Percentiles rank a stretch among this genome's conserved stretches.
phyloP scores from a whole-genome alignment of 495 filamentous ascomycete species.

The Aspergillus asperescens region DNA sequence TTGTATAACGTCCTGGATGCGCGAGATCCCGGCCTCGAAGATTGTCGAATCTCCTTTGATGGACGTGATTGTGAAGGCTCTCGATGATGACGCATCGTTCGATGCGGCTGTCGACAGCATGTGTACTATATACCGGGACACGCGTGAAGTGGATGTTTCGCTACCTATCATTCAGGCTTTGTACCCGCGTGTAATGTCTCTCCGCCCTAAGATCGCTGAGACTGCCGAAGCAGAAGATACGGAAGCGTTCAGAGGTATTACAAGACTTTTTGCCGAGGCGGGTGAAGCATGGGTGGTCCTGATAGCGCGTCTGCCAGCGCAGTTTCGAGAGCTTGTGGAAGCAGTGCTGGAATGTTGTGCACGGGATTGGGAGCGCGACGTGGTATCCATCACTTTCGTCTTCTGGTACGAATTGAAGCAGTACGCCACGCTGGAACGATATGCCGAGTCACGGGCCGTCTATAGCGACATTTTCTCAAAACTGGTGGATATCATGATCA shows the following conservation, averaged over 20 bases:
- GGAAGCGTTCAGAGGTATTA: conserved; percentile 84
- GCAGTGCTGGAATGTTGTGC: conserved; percentile 85
- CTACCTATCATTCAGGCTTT: conserved; percentile 73
- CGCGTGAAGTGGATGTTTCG: conserved; percentile 81
- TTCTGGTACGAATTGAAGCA: conserved; percentile 99
- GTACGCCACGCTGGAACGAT: conserved; percentile 83
- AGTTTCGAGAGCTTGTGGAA: conserved; percentile 85
- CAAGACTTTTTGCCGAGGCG: conserved; percentile 85
- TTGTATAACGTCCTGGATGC: conserved; percentile 93
- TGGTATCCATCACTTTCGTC: conserved; percentile 82
- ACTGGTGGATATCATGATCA: conserved; percentile 89
- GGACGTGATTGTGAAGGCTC: conserved; percentile 68
- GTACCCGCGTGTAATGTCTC: conserved; percentile 74
- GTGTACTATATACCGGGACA: conserved; percentile 86
- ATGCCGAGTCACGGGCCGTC: conserved; percentile 70
- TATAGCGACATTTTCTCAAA: conserved; percentile 75
- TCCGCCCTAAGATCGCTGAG: conserved; percentile 72
- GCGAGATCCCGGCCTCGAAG: conserved; percentile 77
- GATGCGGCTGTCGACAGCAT: conserved; percentile 91
- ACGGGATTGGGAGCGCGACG: conserved; percentile 80
- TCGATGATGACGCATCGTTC: conserved; percentile 70
- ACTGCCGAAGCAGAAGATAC: conserved; percentile 73
- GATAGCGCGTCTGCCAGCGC: conserved; percentile 72
- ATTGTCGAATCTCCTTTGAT: conserved; percentile 84
- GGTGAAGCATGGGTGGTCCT: conserved; percentile 91